Percentiles rank a stretch among this genome's conserved stretches.
phyloP scores from a whole-genome alignment of 2,329 filamentous ascomycete species.

The Paecilomyces sp. region DNA sequence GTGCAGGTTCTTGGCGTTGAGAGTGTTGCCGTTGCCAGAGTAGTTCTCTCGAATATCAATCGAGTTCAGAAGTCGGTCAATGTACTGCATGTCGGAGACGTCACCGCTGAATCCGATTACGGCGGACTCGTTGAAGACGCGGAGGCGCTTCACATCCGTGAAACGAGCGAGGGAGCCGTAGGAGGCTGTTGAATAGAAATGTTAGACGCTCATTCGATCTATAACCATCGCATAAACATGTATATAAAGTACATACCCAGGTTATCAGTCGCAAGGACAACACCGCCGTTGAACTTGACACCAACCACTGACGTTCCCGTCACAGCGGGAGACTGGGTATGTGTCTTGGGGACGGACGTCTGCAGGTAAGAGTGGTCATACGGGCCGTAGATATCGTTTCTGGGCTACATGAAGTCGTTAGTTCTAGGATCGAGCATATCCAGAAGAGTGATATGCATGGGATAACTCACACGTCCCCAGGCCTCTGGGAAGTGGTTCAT shows the following conservation, averaged over 20 bases:
- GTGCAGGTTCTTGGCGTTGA: constrained; percentile 91
- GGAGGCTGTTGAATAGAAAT: constrained; percentile 57
- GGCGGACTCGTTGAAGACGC: constrained; percentile 73
- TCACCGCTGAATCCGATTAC: constrained; percentile 94
- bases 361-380: constrained; percentile 87
- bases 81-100: constrained; percentile 98
- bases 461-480: constrained; percentile 55
- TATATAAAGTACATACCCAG: constrained; percentile 54
- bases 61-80: constrained; percentile 80
- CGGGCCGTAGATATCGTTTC: constrained; percentile 92
- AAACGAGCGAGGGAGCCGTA: constrained; percentile 97
- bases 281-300: constrained; percentile 92
- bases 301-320: constrained; percentile 94
- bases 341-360: constrained; percentile 61
- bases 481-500: constrained; percentile 62
- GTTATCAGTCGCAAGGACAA: constrained; percentile 96
- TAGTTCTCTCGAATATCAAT: constrained; percentile 89
- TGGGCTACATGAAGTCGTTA: constrained; percentile 58
- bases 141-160: constrained; percentile 92
- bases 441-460: constrained; percentile 13
- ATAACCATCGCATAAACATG: neutral
- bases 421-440: constrained; percentile 16
- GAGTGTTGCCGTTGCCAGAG: constrained; percentile 46
- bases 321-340: constrained; percentile 88
- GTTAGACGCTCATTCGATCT: constrained; percentile 7